A percentile compares a stretch with the other conserved stretches of the same genome.
Evolutionary conservation across 768 basidiomycete genomes (phyloP).

Genomic region (Kwoniella mangroviensis): DNA sequence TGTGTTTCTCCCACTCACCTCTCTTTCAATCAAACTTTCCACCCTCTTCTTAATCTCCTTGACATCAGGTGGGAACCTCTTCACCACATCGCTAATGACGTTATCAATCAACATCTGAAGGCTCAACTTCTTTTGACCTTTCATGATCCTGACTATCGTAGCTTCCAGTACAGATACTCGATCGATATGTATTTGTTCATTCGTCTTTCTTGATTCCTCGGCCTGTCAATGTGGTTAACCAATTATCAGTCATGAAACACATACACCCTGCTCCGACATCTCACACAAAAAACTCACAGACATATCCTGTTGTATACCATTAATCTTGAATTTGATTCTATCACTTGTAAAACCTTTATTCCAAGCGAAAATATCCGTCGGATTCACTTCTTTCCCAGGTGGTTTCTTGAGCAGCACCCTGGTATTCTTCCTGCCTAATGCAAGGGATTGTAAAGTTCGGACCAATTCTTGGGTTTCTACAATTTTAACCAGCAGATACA

Average conservation of each 20-base stretch:
- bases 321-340: slow-evolving; percentile 81
- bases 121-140: slow-evolving; percentile 80
- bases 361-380: slow-evolving; percentile 76
- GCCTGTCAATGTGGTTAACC: slow-evolving; percentile 62
- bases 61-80: slow-evolving; percentile 83
- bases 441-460: slow-evolving; percentile 88
- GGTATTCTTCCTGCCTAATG: slow-evolving; percentile 76
- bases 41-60: slow-evolving; percentile 83
- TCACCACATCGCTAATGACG: slow-evolving; percentile 84
- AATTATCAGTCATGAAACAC: neutral
- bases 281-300: slow-evolving; percentile 64
- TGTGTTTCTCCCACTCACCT: slow-evolving; percentile 45
- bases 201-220: slow-evolving; percentile 83
- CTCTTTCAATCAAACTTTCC: slow-evolving; percentile 75
- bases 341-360: slow-evolving; percentile 82
- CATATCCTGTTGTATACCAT: slow-evolving; percentile 92
- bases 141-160: slow-evolving; percentile 96
- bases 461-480: slow-evolving; percentile 64
- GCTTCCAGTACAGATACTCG: slow-evolving; percentile 85
- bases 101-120: slow-evolving; percentile 79
- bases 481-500: neutral
- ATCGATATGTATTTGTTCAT: slow-evolving; percentile 82
- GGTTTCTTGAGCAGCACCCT: slow-evolving; percentile 83
- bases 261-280: no score
- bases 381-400: slow-evolving; percentile 73